phyloP scores from a whole-genome alignment of 2,329 filamentous ascomycete genomes.

The Epichloe elymi region DNA sequence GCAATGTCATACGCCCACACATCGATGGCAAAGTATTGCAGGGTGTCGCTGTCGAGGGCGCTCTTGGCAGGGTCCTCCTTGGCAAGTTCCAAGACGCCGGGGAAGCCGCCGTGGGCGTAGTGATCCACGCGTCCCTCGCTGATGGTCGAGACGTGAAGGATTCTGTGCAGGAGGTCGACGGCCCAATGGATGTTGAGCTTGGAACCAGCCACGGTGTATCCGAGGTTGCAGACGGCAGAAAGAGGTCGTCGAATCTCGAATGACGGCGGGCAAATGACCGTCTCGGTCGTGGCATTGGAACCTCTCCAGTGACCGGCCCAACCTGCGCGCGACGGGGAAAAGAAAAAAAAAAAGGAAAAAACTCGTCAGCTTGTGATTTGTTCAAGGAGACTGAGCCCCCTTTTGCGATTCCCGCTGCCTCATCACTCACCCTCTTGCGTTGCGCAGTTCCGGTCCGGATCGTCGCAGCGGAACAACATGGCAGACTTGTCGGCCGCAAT shows the following conservation, averaged over 20 bases:
- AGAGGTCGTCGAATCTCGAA: conserved; percentile 38
- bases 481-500: conserved; percentile 41
- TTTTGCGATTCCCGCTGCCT: too few relatives aligned
- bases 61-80: conserved; percentile 31
- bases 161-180: conserved; percentile 51
- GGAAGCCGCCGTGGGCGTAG: conserved; percentile 32
- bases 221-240: conserved; percentile 44
- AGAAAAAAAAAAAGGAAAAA: too few relatives aligned
- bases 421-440: conserved; percentile 33
- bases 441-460: conserved; percentile 51
- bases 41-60: conserved; percentile 44
- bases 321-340: too few relatives aligned
- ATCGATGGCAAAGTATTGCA: conserved; percentile 58
- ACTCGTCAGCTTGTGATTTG: too few relatives aligned
- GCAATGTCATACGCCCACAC: conserved; percentile 54
- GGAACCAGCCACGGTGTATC: conserved; percentile 46
- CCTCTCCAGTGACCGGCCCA: too few relatives aligned
- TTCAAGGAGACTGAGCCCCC: too few relatives aligned
- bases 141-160: conserved; percentile 49
- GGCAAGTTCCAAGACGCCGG: conserved; percentile 40
- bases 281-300: too few relatives aligned
- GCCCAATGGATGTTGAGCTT: conserved; percentile 51
- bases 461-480: conserved; percentile 54
- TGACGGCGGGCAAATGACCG: too few relatives aligned
- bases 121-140: conserved; percentile 35